These are phyloP conservation scores for Fomitopsis pulvina DNA, from an alignment of 768 basidiomycete genomes.

Conservation along the genomic window DNA sequence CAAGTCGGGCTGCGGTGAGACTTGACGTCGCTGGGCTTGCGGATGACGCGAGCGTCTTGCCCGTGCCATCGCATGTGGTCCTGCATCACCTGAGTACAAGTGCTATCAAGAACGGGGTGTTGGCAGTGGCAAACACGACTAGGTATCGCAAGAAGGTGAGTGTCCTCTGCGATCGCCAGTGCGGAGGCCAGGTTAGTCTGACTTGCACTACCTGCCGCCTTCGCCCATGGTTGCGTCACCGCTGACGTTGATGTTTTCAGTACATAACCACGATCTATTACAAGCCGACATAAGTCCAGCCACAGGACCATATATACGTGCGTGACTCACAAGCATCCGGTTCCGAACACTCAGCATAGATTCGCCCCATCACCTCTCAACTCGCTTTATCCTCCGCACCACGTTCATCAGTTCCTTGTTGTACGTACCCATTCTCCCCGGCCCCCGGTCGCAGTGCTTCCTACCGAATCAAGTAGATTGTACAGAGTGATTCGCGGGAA, in stretches of 20 bases:
- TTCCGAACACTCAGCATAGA: background rate
- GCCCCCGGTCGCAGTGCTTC: too few species aligned
- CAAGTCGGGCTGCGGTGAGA: background rate
- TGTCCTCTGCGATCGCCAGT: slow-evolving; percentile 3
- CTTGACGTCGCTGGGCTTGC: slow-evolving; percentile 41
- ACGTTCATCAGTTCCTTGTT: background rate
- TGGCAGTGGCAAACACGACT: slow-evolving; percentile 89
- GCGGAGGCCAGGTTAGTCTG: background rate
- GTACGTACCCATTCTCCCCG: background rate
- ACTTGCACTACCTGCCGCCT: background rate
- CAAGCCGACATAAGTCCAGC: slow-evolving; percentile 47
- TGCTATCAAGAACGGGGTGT: slow-evolving; percentile 87
- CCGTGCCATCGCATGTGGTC: slow-evolving; percentile 91
- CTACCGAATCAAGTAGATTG: too few species aligned
- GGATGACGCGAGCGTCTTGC: slow-evolving; percentile 87
- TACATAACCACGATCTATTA: slow-evolving; percentile 85
- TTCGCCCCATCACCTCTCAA: background rate
- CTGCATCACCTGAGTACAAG: slow-evolving; percentile 93
- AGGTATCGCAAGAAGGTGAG: slow-evolving; percentile 87
- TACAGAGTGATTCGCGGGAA: too few species aligned
- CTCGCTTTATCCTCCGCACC: background rate
- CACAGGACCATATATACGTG: background rate
- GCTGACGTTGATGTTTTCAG: slow-evolving; percentile 30
- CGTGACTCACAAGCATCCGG: background rate
- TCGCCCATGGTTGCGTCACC: background rate